Conservation (phyloP, 2,329 filamentous ascomycete genomes). For the Fusarium cicatricum region DNA sequence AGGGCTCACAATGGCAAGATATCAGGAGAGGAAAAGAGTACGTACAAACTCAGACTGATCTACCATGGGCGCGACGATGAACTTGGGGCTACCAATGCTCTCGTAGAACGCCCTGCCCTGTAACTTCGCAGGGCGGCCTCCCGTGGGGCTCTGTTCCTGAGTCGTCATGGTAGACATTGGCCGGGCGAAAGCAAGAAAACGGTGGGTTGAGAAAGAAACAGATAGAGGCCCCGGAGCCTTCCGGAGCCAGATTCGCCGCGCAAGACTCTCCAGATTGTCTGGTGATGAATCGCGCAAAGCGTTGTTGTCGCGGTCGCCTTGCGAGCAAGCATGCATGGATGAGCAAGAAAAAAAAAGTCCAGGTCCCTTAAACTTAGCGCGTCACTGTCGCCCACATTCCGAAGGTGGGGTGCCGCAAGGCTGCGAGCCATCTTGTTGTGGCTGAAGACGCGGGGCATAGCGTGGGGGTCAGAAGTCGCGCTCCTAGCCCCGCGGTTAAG, state of each 20-base stretch:
- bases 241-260: constrained; percentile 32
- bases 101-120: constrained; percentile 92
- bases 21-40: constrained; percentile 20
- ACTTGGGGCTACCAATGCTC: constrained; percentile 90
- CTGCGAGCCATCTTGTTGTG: constrained; percentile 15
- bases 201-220: constrained; percentile 2
- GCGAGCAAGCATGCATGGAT: no score
- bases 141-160: constrained; percentile 27
- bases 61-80: constrained; percentile 95
- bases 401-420: constrained; percentile 20
- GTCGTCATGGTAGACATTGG: constrained; percentile 46
- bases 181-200: constrained; percentile 13
- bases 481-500: constrained; percentile 1
- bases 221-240: constrained; percentile 33
- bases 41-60: constrained; percentile 97
- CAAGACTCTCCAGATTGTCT: constrained; percentile 36
- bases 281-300: constrained; percentile 4
- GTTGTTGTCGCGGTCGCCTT: constrained; percentile 1
- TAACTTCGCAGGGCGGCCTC: constrained; percentile 62
- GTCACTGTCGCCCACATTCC: constrained; percentile 8
- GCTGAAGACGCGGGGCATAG: constrained; percentile 30
- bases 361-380: constrained; percentile 1
- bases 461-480: constrained; percentile 6
- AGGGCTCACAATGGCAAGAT: neutral
- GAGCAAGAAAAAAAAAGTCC: constrained; percentile 10